Base-by-base conservation (phyloP, 2,329 filamentous ascomycete species). In the Cladophialophora psammophila region DNA sequence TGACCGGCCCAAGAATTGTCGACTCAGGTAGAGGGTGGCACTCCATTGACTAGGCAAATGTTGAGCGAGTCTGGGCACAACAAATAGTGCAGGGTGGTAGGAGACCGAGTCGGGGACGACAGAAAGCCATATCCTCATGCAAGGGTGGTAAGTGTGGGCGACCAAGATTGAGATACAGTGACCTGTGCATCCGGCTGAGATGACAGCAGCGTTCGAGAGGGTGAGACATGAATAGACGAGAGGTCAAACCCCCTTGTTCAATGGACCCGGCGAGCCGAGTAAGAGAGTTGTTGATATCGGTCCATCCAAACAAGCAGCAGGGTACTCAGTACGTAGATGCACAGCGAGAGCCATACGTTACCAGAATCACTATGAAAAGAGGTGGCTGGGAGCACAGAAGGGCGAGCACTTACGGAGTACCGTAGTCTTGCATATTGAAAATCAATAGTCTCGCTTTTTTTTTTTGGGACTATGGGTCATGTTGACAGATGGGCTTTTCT, bases 311-410 rank as follows among this genome's bases (percentile, higher is more conserved):
- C 57, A 6, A 20, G 12, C 26, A 20, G 31, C 13, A 55, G 15
- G 13, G 7, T 2, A n/a, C n/a, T n/a, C n/a, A n/a, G n/a, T n/a
- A 55, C 12, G 31, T 55, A 18, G 31, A 55, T 15, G 32, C 31
- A 55, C 1, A 15, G 31, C 32, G 53, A 13, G 35, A 55, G 31
- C 53, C 53, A 58, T 35, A 31, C 1, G n/a, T 26, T 18, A 40
- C 7, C 1, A 50, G 45, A 15, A n/a, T n/a, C 32, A 15, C 3
- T 36, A 35, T 48, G 20, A 61, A 61, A 61, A 42, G 59, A 52
- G 15, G 42, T 53, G 59, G 59, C 48, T 61, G 59, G 58, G 59
- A 40, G 59, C 40, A 54, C n/a, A 53, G 34, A 50, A 40, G 40
- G 8, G 35, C 31, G 38, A 10, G 48, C 12, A 36, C 59, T 61